Base-by-base conservation (phyloP, 345 rosid species). In the Brassica rapa region DNA sequence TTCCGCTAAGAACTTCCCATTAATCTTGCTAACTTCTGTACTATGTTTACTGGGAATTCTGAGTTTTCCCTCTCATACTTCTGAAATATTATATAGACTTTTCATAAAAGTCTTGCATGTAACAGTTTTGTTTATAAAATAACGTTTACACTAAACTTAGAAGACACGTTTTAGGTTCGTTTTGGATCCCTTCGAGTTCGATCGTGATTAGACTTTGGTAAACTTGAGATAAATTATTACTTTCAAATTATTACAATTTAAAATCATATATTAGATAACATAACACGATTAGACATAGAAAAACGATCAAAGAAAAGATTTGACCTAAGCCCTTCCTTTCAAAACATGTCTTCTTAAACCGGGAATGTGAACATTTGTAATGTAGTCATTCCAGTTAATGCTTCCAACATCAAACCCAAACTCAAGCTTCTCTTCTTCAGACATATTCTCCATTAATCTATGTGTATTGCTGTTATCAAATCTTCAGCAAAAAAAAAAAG, bases 401-500 rank as follows among this genome's bases (percentile, higher is more conserved):
- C 83, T 78, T 56, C 82, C 82, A 8, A 89, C 90, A 76, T 93
- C 91, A 60, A 90, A 93, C 29, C 93, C 94, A 60, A 90, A 93
- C 16, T 55, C 81, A 68, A 74, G 83, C 85, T 84, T 88, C 88
- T 94, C 97, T 71, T 83, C 89, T 66, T 88, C 96, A 0, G 88
- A 89, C 97, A 92, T 90, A 16, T 66, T 83, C 81, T 87, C 96
- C 92, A 89, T 85, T 78, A 94, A 77, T 79, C 82, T 86, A 68
- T 86, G 73, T 1, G 93, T 90, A 49, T 92, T 94, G 90, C 94
- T 89, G 80, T 86, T 94, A 66, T 94, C 98, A 73, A 90, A 94
- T 85, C 82, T 79, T 57, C 51, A 66, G 1, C 29, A 30, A 39
- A 66, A 24, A 43, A 16, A 6, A 64, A 33, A 4, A 16, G 35